phyloP scores from a whole-genome alignment of 495 filamentous ascomycete species.

The Entonaema liquescens region DNA sequence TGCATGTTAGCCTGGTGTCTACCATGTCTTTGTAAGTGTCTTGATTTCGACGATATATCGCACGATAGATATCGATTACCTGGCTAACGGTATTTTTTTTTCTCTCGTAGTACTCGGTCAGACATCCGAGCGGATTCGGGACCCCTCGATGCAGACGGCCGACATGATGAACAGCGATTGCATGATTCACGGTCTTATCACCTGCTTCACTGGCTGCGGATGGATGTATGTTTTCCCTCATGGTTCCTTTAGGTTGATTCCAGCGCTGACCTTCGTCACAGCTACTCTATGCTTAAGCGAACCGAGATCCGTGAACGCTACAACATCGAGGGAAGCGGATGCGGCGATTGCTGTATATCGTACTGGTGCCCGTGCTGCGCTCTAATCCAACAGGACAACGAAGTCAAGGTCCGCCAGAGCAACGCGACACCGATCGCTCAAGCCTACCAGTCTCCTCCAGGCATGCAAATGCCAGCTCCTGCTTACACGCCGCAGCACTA shows the following conservation, averaged over 20 bases:
- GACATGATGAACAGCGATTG: constrained; percentile 57
- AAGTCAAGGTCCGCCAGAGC: constrained; percentile 45
- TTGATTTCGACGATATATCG: too few relatives aligned
- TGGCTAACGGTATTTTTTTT: neutral
- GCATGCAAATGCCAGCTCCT: constrained; percentile 41
- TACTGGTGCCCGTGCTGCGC: constrained; percentile 66
- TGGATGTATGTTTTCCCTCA: constrained; percentile 47
- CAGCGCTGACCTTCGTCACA: constrained; percentile 3
- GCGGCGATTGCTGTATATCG: constrained; percentile 59
- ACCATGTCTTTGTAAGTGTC: constrained; percentile 56
- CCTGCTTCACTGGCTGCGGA: constrained; percentile 43
- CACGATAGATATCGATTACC: neutral
- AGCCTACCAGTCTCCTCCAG: constrained; percentile 45
- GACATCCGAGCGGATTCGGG: constrained; percentile 56
- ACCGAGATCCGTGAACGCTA: constrained; percentile 61
- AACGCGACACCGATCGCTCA: constrained; percentile 30
- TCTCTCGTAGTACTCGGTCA: constrained; percentile 53
- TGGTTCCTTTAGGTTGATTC: neutral
- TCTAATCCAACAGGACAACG: constrained; percentile 51
- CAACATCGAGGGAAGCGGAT: constrained; percentile 61
- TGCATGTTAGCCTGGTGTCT: constrained; percentile 57
- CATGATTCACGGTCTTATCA: constrained; percentile 41
- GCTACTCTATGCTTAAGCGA: constrained; percentile 61
- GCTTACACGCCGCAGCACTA: constrained; percentile 22
- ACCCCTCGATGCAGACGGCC: constrained; percentile 53